Base-by-base conservation (phyloP, 768 basidiomycete genomes). In the Trametes sanguinea region DNA sequence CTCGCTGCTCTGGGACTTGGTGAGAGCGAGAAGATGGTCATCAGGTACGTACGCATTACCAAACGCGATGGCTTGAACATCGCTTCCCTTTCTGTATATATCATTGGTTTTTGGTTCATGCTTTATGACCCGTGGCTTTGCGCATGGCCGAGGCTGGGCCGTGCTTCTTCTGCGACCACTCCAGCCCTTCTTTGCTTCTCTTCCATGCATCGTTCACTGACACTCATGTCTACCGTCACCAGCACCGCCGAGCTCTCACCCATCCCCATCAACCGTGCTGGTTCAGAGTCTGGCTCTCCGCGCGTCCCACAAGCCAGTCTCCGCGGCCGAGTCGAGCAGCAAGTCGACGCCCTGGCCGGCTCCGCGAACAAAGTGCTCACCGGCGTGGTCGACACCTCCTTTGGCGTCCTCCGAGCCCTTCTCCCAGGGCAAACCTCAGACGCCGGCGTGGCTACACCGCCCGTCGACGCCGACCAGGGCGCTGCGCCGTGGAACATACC, bases 321-420 rank as follows among this genome's bases (percentile, higher is more conserved):
- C n/a, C 83, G 92, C 0, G 83, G 85, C 9, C 81, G 89, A 46
- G 89, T 94, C 9, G 90, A 85, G 65, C 91, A 93, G 70, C 87
- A 87, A 63, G 89, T 91, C 14, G 89, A 90, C 60, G 85, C 84
- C 0, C 85, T 94, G 42, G 85, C 90, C 0, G 92, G 85, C n/a
- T 88, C 90, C 0, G 95, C 95, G 16, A 87, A 85, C 72, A 85
- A 87, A 59, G 85, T 89, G 32, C 75, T 93, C 54, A 87, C 82
- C 5, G 94, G 92, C 27, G 94, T 97, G 54, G 89, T 96, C 51
- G 94, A 96, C 71, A 85, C 92, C 0, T 92, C 91, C 2, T 94
- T 95, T 74, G 90, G 92, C 16, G 90, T 94, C 64, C 78, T 97
- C 14, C 83, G 92, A 16, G 87, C 92, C 4, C 77, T 95, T 45